A percentile compares a stretch with the other conserved stretches of the same genome.
phyloP scores from a whole-genome alignment of 2,329 filamentous ascomycete genomes.

The Botrytis paeoniae region DNA sequence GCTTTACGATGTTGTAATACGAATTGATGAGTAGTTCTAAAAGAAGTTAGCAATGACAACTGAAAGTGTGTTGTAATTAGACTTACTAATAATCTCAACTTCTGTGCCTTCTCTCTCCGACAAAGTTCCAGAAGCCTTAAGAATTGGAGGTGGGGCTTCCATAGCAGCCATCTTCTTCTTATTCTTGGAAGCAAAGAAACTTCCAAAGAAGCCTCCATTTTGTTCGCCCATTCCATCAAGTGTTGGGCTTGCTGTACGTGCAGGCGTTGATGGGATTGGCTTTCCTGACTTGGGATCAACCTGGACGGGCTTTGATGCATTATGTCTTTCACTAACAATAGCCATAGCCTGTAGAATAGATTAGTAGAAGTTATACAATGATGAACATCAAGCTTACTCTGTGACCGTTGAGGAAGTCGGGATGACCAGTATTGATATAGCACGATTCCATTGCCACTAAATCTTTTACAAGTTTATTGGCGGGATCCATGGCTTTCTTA shows the following conservation, averaged over 20 bases:
- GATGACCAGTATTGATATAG: conserved; percentile 98
- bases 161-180: conserved; percentile 99
- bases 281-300: conserved; percentile 99
- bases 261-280: conserved; percentile 71
- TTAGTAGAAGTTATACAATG: conserved; percentile 30
- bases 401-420: conserved; percentile 95
- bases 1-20: conserved; percentile 96
- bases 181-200: conserved; percentile 98
- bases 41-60: conserved; percentile 24
- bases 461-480: conserved; percentile 93
- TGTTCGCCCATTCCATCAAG: conserved; percentile 51
- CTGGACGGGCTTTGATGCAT: conserved; percentile 77
- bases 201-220: conserved; percentile 89
- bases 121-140: conserved; percentile 91
- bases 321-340: conserved; percentile 91
- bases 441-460: conserved; percentile 93
- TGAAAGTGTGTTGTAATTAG: not conserved
- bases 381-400: conserved; percentile 50
- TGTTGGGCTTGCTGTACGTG: conserved; percentile 72
- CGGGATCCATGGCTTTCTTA: conserved; percentile 97
- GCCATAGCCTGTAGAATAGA: conserved; percentile 71
- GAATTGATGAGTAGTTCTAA: conserved; percentile 90
- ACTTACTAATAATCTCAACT: conserved; percentile 95
- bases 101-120: conserved; percentile 94
- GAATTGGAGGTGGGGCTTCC: conserved; percentile 87